Evolutionary conservation across 768 basidiomycete genomes (phyloP).

Genomic region (Exidia glandulosa): DNA sequence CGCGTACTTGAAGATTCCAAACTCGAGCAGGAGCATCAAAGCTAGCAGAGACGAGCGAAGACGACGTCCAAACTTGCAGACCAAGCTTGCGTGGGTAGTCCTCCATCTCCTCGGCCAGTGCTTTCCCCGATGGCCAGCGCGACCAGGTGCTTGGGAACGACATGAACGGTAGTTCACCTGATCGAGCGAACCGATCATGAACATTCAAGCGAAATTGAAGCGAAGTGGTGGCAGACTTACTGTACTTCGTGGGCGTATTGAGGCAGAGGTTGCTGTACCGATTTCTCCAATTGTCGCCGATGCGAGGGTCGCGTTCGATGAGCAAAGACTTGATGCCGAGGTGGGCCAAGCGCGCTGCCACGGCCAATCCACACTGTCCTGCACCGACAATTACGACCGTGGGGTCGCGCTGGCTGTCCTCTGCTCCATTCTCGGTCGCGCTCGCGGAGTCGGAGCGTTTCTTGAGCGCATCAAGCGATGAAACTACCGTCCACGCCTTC

Average conservation of each 20-base stretch:
- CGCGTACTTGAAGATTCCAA: neutral
- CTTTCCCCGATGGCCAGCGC: neutral
- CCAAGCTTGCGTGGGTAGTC: slow-evolving; percentile 1
- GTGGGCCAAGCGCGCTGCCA: neutral
- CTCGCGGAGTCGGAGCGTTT: neutral
- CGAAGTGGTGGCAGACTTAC: neutral
- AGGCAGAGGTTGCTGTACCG: neutral
- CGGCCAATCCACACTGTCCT: neutral
- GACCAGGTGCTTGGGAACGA: neutral
- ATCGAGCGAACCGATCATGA: neutral
- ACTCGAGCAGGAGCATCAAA: neutral
- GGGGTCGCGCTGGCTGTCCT: neutral
- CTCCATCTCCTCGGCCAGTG: neutral
- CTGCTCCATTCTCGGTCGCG: neutral
- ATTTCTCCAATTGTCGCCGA: neutral
- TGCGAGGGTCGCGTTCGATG: neutral
- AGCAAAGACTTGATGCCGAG: neutral
- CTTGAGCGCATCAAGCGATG: neutral
- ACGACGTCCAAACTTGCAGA: slow-evolving; percentile 3
- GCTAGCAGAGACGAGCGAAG: neutral
- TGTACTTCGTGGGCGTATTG: neutral
- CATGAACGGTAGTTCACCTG: neutral
- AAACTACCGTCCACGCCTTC: neutral
- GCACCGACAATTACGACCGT: slow-evolving; percentile 1
- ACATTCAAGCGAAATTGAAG: too few relatives aligned